Evolutionary conservation across 73 alveolate species (phyloP).

Genomic region (Blepharisma japonicum): DNA sequence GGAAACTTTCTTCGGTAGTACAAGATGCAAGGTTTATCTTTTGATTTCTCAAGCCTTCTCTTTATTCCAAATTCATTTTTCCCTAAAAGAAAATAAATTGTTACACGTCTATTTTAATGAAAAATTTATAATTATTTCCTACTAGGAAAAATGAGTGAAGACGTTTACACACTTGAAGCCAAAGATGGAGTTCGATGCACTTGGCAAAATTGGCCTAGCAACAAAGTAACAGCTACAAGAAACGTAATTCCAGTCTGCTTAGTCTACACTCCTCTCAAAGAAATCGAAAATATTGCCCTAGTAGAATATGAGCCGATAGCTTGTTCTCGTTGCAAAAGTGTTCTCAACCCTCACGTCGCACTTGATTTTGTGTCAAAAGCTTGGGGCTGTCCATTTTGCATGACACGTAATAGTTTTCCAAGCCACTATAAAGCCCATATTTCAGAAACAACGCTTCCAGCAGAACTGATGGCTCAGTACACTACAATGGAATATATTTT

Average conservation of each 20-base stretch:
- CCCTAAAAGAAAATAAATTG: too few species aligned
- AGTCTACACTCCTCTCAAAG: slow-evolving; percentile 77
- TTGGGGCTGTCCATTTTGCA: slow-evolving; percentile 95
- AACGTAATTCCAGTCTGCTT: slow-evolving; percentile 91
- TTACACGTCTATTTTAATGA: too few species aligned
- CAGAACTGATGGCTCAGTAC: slow-evolving; percentile 41
- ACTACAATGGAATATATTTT: slow-evolving; percentile 55
- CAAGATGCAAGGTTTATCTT: too few species aligned
- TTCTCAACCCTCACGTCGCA: slow-evolving; percentile 87
- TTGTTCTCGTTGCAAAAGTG: slow-evolving; percentile 82
- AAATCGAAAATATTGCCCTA: slow-evolving; percentile 72
- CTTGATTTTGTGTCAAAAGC: slow-evolving; percentile 88
- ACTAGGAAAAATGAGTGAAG: slow-evolving; percentile 24
- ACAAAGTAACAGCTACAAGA: slow-evolving; percentile 74
- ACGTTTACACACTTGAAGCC: slow-evolving; percentile 56
- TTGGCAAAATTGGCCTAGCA: slow-evolving; percentile 93
- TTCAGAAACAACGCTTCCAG: slow-evolving; percentile 90
- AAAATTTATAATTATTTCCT: not conserved
- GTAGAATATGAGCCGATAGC: slow-evolving; percentile 88
- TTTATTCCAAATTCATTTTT: too few species aligned
- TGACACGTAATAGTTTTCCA: slow-evolving; percentile 88
- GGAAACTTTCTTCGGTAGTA: too few species aligned
- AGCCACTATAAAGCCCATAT: slow-evolving; percentile 85
- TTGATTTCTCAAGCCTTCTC: too few species aligned
- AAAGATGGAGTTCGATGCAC: slow-evolving; percentile 89